phyloP scores from a whole-genome alignment of 306 rosid species.

The Acacia melanoxylon region DNA sequence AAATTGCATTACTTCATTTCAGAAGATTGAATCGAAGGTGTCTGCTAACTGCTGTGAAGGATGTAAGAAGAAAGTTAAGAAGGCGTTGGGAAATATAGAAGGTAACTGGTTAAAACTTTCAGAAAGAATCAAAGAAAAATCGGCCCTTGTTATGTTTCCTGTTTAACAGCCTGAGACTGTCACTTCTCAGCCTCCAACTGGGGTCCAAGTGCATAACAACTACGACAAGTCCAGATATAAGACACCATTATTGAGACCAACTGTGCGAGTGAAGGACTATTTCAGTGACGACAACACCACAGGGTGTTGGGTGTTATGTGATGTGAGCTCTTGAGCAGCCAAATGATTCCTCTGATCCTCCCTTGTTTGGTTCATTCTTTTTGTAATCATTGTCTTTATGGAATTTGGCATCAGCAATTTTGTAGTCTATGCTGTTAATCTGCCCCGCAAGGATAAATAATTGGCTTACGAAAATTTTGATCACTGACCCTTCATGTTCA shows the following conservation, averaged over 20 bases:
- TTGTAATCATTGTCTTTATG: neutral
- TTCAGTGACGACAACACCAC: slow-evolving; percentile 45
- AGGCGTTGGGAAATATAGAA: slow-evolving; percentile 34
- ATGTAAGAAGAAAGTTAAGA: slow-evolving; percentile 46
- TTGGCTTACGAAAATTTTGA: neutral
- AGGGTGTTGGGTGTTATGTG: slow-evolving; percentile 33
- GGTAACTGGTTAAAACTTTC: slow-evolving; percentile 21
- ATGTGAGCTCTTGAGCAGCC: slow-evolving; percentile 25
- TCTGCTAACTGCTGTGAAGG: slow-evolving; percentile 51
- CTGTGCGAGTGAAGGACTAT: slow-evolving; percentile 33
- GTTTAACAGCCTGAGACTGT: neutral
- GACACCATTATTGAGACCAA: slow-evolving; percentile 25
- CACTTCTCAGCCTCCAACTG: neutral
- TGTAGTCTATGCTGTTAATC: neutral
- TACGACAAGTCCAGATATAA: slow-evolving; percentile 14
- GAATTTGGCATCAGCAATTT: slow-evolving; percentile 14
- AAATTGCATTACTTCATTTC: slow-evolving; percentile 15
- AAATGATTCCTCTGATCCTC: too few species aligned
- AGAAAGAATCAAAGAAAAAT: neutral
- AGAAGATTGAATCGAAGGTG: slow-evolving; percentile 49
- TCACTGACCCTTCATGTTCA: neutral
- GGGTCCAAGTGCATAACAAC: slow-evolving; percentile 23
- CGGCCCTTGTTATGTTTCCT: neutral
- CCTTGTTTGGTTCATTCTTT: neutral
- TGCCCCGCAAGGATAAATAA: neutral